Evolutionary conservation across 2,329 filamentous ascomycete species (phyloP).

Genomic region (Colletotrichum aenigma): DNA sequence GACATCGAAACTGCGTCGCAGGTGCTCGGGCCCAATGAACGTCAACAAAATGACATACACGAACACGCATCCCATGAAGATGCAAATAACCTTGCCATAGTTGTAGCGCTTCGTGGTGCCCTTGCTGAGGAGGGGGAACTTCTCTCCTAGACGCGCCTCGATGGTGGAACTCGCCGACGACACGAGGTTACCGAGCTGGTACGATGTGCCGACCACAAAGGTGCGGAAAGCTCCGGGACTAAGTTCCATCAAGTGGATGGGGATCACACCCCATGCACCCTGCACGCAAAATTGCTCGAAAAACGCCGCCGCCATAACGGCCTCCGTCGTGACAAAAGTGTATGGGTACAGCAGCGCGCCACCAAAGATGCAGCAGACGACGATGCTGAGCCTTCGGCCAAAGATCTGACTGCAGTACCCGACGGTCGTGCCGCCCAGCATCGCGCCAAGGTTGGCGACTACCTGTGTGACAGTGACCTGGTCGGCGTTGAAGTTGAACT

Average conservation of each 20-base stretch:
- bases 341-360: slow-evolving; percentile 86
- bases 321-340: slow-evolving; percentile 66
- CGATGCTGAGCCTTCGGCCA: slow-evolving; percentile 72
- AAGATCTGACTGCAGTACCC: slow-evolving; percentile 73
- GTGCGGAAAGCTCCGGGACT: slow-evolving; percentile 75
- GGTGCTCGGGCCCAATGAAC: slow-evolving; percentile 63
- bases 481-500: slow-evolving; percentile 56
- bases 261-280: slow-evolving; percentile 78
- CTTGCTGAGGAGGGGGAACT: slow-evolving; percentile 70
- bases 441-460: slow-evolving; percentile 73
- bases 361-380: slow-evolving; percentile 66
- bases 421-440: slow-evolving; percentile 68
- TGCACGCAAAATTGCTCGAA: slow-evolving; percentile 84
- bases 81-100: slow-evolving; percentile 85
- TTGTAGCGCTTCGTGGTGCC: slow-evolving; percentile 60
- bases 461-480: slow-evolving; percentile 73
- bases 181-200: slow-evolving; percentile 80
- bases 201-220: slow-evolving; percentile 75
- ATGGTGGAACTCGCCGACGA: slow-evolving; percentile 75
- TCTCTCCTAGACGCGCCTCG: slow-evolving; percentile 75
- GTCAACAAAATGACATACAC: slow-evolving; percentile 65
- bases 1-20: slow-evolving; percentile 55
- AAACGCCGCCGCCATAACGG: slow-evolving; percentile 80
- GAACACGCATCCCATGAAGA: slow-evolving; percentile 89
- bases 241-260: slow-evolving; percentile 79